These are phyloP conservation scores for Suillus cothurnatus DNA, from an alignment of 768 basidiomycete species.

Conservation along the genomic window DNA sequence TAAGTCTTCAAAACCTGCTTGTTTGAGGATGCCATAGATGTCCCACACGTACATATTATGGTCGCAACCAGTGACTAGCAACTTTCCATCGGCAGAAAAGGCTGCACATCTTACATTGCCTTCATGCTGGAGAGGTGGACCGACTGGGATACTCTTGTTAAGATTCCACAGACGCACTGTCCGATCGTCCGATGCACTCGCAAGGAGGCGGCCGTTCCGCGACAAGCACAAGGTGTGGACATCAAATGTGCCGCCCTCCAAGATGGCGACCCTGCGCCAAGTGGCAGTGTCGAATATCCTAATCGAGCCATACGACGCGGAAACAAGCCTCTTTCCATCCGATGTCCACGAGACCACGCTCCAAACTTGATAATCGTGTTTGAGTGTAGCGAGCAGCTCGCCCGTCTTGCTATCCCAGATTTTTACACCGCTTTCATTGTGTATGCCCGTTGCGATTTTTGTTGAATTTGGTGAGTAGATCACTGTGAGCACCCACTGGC, in stretches of 20 bases:
- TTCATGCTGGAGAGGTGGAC: neutral
- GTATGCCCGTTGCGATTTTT: neutral
- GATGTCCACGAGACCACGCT: neutral
- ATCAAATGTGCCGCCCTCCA: neutral
- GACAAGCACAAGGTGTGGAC: neutral
- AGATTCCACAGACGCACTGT: neutral
- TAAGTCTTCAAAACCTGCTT: neutral
- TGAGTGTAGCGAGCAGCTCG: neutral
- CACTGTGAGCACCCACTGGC: neutral
- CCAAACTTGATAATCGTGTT: neutral
- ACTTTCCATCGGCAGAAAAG: neutral
- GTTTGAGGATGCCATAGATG: neutral
- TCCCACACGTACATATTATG: neutral
- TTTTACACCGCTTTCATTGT: neutral
- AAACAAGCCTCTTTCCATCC: neutral
- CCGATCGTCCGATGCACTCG: neutral
- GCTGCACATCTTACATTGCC: neutral
- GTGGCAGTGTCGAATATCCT: constrained; percentile 1
- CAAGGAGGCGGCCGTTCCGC: neutral
- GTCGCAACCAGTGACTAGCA: neutral
- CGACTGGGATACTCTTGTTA: neutral
- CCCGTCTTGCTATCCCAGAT: neutral
- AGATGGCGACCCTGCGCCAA: neutral
- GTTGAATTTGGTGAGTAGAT: neutral
- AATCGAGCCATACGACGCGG: neutral